Evolutionary conservation across 805 yeast genomes (phyloP), one percentile per base, ranked within the genome.

Genomic region (Wickerhamomyces rabaulensis): DNA sequence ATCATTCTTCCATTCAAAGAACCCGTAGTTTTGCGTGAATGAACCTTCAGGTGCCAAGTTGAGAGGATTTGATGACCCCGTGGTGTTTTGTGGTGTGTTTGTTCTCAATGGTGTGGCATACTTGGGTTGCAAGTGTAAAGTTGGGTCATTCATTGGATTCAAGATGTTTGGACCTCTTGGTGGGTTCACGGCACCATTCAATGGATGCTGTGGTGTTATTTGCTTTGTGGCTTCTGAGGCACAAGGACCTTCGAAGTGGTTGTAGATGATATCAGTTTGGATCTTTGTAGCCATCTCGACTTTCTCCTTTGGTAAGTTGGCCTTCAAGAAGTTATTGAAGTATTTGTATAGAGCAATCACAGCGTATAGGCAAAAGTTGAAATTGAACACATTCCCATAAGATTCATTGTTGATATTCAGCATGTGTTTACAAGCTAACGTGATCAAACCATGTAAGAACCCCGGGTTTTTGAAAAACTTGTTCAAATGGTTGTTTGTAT

Each of bases 301-400:
- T 40, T 46, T 46, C 13, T 52, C 52, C 25, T 43, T 43, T 3
- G 53, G 35, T 29, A 52, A 23, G 9, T 31, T 27, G 17, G 36
- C 41, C 4, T 46, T 50, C 16, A 51, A 20, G 3, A 39, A 26
- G 6, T 47, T 45, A 22, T 46, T 47, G 22, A 51, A 48, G 29
- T 47, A 52, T 27, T 46, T 48, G 39, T 42, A 52, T n/a, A 52
- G 36, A 7, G 56, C 39, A 20, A 52, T 44, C 16, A 50, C 46
- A 3, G 50, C 40, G 17, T 50, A 45, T 9, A 52, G 22, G 9
- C 46, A 48, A 36, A 52, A 50, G 19, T 44, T 42, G 21, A 48
- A 39, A 25, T 43, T 48, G 41, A 48, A 52, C 8, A 52, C 49
- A 23, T 43, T 40, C 4, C 48, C 54, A 48, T 42, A 52, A 15